Percentiles rank a stretch among this genome's conserved stretches.
These are phyloP conservation scores for Ascosphaera aggregata DNA, from an alignment of 2,329 filamentous ascomycete species.

Conservation along the genomic window DNA sequence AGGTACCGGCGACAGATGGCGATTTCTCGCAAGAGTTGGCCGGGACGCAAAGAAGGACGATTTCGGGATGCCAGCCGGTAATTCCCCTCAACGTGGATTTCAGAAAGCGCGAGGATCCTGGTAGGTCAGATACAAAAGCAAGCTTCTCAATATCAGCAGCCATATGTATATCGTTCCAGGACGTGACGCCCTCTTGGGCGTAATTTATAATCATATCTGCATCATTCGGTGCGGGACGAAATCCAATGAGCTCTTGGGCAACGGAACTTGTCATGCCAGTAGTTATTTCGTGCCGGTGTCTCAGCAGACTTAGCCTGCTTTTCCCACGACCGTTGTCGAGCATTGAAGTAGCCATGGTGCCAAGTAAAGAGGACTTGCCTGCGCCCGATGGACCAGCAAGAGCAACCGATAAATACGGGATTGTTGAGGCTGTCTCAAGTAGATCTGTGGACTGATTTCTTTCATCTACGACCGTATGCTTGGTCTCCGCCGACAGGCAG, in stretches of 20 bases:
- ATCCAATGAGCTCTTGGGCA: constrained; percentile 81
- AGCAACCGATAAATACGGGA: constrained; percentile 61
- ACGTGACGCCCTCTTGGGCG: constrained; percentile 61
- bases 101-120: constrained; percentile 71
- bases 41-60: constrained; percentile 70
- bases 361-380: constrained; percentile 78
- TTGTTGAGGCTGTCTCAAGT: background rate
- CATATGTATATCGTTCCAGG: constrained; percentile 87
- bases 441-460: background rate
- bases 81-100: constrained; percentile 73
- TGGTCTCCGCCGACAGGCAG: constrained; percentile 6
- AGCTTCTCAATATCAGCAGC: constrained; percentile 49
- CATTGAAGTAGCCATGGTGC: constrained; percentile 66
- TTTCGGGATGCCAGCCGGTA: constrained; percentile 92
- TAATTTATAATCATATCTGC: constrained; percentile 49
- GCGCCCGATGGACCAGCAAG: constrained; percentile 74
- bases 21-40: constrained; percentile 42
- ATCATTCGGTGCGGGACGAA: constrained; percentile 22
- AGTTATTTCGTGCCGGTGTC: constrained; percentile 77
- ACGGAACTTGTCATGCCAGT: constrained; percentile 89
- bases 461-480: background rate
- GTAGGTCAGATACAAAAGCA: constrained; percentile 78
- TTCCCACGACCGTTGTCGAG: constrained; percentile 84
- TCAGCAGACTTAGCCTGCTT: constrained; percentile 67
- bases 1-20: constrained; percentile 10